A percentile compares a stretch with the other conserved stretches of the same genome.
These are phyloP conservation scores for Diutina ranongensis DNA, from an alignment of 1,139 yeast species.

Conservation along the genomic window DNA sequence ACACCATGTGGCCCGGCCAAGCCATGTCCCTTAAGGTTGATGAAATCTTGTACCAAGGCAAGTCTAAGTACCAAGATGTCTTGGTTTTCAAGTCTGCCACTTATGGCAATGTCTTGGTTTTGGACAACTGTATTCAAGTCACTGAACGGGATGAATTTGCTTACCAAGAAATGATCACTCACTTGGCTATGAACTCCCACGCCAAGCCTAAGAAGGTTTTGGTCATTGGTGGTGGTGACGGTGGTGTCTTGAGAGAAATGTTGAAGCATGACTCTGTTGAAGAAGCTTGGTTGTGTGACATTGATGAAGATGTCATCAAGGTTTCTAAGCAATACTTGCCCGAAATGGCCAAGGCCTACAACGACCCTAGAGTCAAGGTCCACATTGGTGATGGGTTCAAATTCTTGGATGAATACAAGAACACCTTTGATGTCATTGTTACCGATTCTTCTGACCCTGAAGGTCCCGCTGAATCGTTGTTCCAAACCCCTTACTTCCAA, in stretches of 20 bases:
- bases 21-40: slow-evolving; percentile 82
- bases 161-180: slow-evolving; percentile 92
- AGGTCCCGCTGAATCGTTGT: slow-evolving; percentile 87
- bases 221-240: slow-evolving; percentile 95
- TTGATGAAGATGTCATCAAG: slow-evolving; percentile 80
- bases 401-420: slow-evolving; percentile 61
- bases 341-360: slow-evolving; percentile 67
- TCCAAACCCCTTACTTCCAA: slow-evolving; percentile 79
- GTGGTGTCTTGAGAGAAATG: slow-evolving; percentile 88
- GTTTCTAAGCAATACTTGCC: slow-evolving; percentile 79
- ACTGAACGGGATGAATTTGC: slow-evolving; percentile 93
- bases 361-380: slow-evolving; percentile 71
- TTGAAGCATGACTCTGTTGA: slow-evolving; percentile 78
- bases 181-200: slow-evolving; percentile 80
- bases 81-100: slow-evolving; percentile 78
- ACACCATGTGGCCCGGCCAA: slow-evolving; percentile 93
- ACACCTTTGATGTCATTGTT: slow-evolving; percentile 77
- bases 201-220: slow-evolving; percentile 83
- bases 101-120: slow-evolving; percentile 83
- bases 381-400: slow-evolving; percentile 90
- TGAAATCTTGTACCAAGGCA: slow-evolving; percentile 66
- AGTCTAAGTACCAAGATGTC: slow-evolving; percentile 77
- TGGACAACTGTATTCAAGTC: slow-evolving; percentile 86
- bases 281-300: slow-evolving; percentile 82
- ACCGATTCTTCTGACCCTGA: slow-evolving; percentile 96